Conservation (phyloP, 331 rosid genomes). For the Acacia concinna region DNA sequence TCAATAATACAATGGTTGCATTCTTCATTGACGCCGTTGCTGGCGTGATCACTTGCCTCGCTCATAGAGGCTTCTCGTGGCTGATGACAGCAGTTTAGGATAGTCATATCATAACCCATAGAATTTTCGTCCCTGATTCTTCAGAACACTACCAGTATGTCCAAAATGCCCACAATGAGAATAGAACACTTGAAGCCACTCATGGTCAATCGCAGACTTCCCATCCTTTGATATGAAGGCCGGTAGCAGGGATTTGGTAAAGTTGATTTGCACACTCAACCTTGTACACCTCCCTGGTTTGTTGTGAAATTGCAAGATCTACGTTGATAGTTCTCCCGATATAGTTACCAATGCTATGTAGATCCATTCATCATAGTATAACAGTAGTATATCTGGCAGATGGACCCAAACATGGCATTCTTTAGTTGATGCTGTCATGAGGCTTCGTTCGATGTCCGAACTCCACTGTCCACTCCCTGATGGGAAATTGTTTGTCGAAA, state of each 20-base stretch:
- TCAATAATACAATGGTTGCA: neutral
- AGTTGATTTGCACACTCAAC: neutral
- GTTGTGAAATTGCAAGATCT: neutral
- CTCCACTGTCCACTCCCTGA: too few relatives aligned
- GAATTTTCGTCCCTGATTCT: neutral
- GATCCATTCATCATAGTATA: neutral
- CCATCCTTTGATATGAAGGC: neutral
- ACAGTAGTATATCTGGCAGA: neutral
- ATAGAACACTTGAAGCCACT: neutral
- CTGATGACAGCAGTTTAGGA: neutral
- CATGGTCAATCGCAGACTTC: neutral
- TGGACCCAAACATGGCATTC: neutral
- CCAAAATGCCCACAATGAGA: neutral
- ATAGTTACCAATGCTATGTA: neutral
- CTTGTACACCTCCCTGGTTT: neutral
- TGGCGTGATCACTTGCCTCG: neutral
- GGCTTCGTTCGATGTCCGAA: neutral
- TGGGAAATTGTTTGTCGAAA: too few relatives aligned
- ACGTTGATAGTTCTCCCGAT: neutral
- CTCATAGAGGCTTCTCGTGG: neutral
- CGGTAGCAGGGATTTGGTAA: neutral
- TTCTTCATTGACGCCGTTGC: neutral
- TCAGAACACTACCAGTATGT: neutral
- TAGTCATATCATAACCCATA: neutral
- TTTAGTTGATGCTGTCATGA: neutral